Base-by-base conservation (phyloP, 1,139 yeast species). In the Protomyces pachydermus region DNA sequence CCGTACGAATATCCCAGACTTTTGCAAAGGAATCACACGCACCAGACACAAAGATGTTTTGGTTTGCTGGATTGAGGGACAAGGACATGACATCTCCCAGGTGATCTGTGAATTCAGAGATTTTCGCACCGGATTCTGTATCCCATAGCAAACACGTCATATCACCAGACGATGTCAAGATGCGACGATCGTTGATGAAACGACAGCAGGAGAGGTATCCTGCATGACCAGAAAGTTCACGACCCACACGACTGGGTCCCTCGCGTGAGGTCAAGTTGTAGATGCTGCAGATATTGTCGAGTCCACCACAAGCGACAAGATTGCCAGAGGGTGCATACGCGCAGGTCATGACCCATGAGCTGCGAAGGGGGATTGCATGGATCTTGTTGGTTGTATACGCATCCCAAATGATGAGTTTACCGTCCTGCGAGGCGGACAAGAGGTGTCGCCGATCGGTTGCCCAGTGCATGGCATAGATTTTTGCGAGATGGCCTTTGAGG, bases 91-190 rank as follows among this genome's bases (percentile, higher is more conserved):
- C 89, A 73, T 89, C 97, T 5, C 96, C 95, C 34, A 87, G 74
- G 75, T 91, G 96, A 66, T 87, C 96, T 10, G 83, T 76, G 72
- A 82, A 88, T 56, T 84, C 86, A 42, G 83, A 76, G 0, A 81
- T 75, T 68, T 81, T 79, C 34, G 77, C 77, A 0, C 88, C 86
- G 68, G 82, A 82, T 35, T 80, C 78, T 35, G 89, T 78, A 73
- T 91, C 97, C 97, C 97, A 91, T 65, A 85, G 74, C 2, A 83
- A 80, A 70, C 91, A 82, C 1, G 95, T 84, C 86, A 86, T 84
- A 73, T 91, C 97, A 3, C 96, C 97, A 58, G 93, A 85, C 1
- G 86, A 82, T 0, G 96, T 88, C 16, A 89, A 71, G 0, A 89
- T 73, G n/a, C 79, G 79, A 8, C 79, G 75, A 65, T 83, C 80